Conservation (phyloP, 139 green algal genomes). For the Chlorella sp. region DNA sequence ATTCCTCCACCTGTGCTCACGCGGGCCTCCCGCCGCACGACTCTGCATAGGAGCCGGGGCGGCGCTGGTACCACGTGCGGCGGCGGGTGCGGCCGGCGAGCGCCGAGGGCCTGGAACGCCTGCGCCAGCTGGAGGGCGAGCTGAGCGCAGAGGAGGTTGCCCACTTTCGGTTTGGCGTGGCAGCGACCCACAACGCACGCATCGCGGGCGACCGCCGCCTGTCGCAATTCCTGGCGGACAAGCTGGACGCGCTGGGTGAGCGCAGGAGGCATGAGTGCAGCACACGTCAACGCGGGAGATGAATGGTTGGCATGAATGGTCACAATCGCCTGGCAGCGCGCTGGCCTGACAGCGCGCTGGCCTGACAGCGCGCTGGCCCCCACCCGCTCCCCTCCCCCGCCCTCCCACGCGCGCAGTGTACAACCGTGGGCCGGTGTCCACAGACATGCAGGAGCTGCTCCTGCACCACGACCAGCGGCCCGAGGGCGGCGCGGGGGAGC, state of each 20-base stretch:
- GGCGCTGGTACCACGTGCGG: slow-evolving; percentile 42
- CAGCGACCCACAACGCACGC: slow-evolving; percentile 37
- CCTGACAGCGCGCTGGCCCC: too few relatives aligned
- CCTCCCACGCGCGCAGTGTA: slow-evolving; percentile 6
- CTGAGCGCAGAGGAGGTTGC: slow-evolving; percentile 53
- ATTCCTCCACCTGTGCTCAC: too few relatives aligned
- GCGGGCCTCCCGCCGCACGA: too few relatives aligned
- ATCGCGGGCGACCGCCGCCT: slow-evolving; percentile 11
- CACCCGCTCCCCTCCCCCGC: background rate
- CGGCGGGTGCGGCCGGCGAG: slow-evolving; percentile 20
- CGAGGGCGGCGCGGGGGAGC: background rate
- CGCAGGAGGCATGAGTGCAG: background rate
- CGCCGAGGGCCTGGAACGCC: slow-evolving; percentile 1
- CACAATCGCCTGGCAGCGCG: too few relatives aligned
- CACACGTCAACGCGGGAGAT: too few relatives aligned
- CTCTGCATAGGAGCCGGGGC: slow-evolving; percentile 34
- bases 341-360: too few relatives aligned
- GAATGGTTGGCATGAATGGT: too few relatives aligned
- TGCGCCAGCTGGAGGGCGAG: slow-evolving; percentile 35
- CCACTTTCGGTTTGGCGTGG: slow-evolving; percentile 52
- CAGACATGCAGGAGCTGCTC: slow-evolving; percentile 16
- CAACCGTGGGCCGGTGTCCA: background rate
- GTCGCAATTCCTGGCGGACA: slow-evolving; percentile 31
- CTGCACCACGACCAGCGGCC: slow-evolving; percentile 30
- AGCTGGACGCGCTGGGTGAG: slow-evolving; percentile 40